phyloP scores from a whole-genome alignment of 306 rosid species.

The Trichosanthes truncata region DNA sequence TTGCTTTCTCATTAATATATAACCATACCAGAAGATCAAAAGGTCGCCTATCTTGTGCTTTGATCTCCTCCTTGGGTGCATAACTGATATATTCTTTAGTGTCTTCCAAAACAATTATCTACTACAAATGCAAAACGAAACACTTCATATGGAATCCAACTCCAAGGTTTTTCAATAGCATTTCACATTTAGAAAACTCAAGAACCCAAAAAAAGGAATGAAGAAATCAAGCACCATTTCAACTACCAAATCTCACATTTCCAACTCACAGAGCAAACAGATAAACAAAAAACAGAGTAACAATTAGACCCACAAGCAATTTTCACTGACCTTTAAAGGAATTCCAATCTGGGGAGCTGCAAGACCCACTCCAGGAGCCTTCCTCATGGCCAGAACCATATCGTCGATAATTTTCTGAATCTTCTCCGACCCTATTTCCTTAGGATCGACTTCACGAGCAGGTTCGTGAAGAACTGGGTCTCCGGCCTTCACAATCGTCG shows the following conservation, averaged over 20 bases:
- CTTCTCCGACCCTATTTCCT: slow-evolving; percentile 55
- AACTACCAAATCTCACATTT: not conserved
- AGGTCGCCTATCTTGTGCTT: slow-evolving; percentile 77
- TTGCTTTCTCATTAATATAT: not conserved
- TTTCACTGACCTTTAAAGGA: slow-evolving; percentile 51
- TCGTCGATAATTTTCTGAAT: slow-evolving; percentile 79
- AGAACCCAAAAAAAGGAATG: not conserved
- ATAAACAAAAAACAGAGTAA: not conserved
- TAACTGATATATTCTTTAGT: slow-evolving; percentile 66
- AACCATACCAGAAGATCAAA: slow-evolving; percentile 87
- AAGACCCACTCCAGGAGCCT: slow-evolving; percentile 84
- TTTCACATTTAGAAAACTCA: not conserved
- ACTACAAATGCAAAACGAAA: slow-evolving; percentile 14
- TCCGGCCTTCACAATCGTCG: slow-evolving; percentile 79
- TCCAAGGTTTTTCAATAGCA: not conserved
- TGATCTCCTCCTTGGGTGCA: slow-evolving; percentile 55
- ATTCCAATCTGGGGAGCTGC: slow-evolving; percentile 97
- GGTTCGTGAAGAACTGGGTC: slow-evolving; percentile 92
- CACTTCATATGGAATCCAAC: not conserved
- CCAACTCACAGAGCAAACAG: not conserved
- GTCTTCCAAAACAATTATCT: slow-evolving; percentile 92
- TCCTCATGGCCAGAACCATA: slow-evolving; percentile 70
- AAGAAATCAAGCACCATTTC: not conserved
- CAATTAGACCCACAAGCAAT: not conserved
- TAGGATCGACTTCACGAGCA: slow-evolving; percentile 49